Evolutionary conservation across 345 rosid genomes (phyloP).

Genomic region (Citrus cavaleriei): DNA sequence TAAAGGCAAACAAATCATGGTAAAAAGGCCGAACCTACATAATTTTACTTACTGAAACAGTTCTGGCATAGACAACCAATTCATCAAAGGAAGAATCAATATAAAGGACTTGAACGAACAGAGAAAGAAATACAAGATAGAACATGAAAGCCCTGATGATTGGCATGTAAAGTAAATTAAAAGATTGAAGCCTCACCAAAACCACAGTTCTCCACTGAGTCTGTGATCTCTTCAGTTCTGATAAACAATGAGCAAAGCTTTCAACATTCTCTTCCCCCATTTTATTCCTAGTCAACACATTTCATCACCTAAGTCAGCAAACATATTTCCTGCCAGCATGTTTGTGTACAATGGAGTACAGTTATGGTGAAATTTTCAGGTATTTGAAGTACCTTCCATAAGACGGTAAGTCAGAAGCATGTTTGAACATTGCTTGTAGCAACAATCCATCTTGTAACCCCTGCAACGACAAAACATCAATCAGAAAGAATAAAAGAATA

Average conservation of each 20-base stretch:
- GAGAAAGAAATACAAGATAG: neutral
- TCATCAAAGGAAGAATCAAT: neutral
- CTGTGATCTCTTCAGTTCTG: slow-evolving; percentile 62
- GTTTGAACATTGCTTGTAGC: slow-evolving; percentile 44
- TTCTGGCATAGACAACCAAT: neutral
- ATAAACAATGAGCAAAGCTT: slow-evolving; percentile 45
- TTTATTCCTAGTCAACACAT: slow-evolving; percentile 43
- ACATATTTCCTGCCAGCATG: slow-evolving; percentile 9
- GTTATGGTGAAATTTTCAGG: neutral
- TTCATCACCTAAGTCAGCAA: slow-evolving; percentile 27
- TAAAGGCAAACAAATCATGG: neutral
- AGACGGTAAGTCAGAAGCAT: slow-evolving; percentile 57
- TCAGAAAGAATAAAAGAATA: neutral
- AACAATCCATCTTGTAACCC: slow-evolving; percentile 38
- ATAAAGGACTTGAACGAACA: neutral
- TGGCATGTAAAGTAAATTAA: slow-evolving; percentile 1
- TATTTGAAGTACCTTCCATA: slow-evolving; percentile 44
- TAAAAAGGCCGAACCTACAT: neutral
- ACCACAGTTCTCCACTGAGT: slow-evolving; percentile 62
- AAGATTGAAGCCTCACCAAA: slow-evolving; percentile 51
- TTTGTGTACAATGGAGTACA: neutral
- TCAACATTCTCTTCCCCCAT: slow-evolving; percentile 39
- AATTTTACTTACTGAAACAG: neutral
- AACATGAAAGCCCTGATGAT: neutral
- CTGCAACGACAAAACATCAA: slow-evolving; percentile 24